Conservation (phyloP, 306 rosid genomes). For the Quercus dentata region DNA sequence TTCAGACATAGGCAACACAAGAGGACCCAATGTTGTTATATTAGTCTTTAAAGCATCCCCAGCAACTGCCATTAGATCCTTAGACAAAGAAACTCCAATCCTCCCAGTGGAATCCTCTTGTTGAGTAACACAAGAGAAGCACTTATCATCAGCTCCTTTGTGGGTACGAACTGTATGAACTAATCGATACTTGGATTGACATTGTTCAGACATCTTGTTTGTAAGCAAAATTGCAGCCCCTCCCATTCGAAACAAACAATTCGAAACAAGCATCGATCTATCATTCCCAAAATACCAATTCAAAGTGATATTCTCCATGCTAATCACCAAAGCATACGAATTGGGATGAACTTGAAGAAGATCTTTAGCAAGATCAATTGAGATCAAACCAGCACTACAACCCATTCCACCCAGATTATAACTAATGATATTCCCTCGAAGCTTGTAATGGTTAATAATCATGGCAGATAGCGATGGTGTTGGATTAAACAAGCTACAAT, state of each 20-base stretch:
- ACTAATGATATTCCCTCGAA: constrained; percentile 48
- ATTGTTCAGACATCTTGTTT: constrained; percentile 28
- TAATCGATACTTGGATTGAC: constrained; percentile 47
- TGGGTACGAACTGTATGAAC: constrained; percentile 54
- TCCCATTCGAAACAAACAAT: constrained; percentile 69
- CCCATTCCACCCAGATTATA: constrained; percentile 71
- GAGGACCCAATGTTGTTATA: constrained; percentile 63
- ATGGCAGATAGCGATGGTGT: constrained; percentile 60
- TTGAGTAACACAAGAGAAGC: constrained; percentile 56
- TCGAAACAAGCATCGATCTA: constrained; percentile 60
- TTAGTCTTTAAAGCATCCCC: constrained; percentile 66
- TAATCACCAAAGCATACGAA: constrained; percentile 56
- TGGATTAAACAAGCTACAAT: constrained; percentile 66
- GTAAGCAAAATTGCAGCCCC: constrained; percentile 65
- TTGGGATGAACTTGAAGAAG: constrained; percentile 60
- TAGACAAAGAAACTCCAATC: constrained; percentile 58
- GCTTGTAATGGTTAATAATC: constrained; percentile 61
- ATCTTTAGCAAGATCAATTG: constrained; percentile 60
- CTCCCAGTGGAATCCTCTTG: constrained; percentile 43
- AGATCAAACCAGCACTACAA: constrained; percentile 66
- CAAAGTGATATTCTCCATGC: constrained; percentile 67
- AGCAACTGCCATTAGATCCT: constrained; percentile 62
- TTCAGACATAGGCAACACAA: constrained; percentile 61
- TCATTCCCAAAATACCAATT: constrained; percentile 70
- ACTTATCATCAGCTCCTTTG: constrained; percentile 61